Conservation (phyloP, 331 rosid species). For the Telfairia occidentalis region DNA sequence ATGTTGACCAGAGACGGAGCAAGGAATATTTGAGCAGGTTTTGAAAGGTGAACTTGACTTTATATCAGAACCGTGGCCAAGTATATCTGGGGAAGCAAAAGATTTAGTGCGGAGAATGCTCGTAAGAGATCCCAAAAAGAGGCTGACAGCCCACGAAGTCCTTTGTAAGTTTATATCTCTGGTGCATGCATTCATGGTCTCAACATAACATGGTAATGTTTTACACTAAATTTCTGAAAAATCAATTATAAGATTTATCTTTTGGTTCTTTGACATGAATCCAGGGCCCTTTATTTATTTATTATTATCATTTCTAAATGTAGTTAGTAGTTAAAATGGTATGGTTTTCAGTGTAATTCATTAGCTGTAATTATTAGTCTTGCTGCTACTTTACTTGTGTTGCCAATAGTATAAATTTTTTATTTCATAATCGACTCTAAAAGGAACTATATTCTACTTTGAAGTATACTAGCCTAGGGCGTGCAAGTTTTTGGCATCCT, state of each 20-base stretch:
- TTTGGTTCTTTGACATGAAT: background rate
- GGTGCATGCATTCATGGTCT: background rate
- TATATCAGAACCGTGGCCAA: slow-evolving; percentile 92
- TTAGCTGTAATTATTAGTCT: background rate
- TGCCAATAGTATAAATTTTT: background rate
- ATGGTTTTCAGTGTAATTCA: background rate
- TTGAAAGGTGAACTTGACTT: slow-evolving; percentile 87
- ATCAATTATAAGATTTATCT: background rate
- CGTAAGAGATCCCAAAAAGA: slow-evolving; percentile 71
- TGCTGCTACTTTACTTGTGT: background rate
- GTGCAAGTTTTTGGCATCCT: background rate
- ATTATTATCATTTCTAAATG: too few relatives aligned
- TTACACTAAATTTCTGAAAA: background rate
- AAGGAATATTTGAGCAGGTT: slow-evolving; percentile 95
- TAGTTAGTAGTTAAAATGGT: background rate
- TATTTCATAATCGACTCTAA: background rate
- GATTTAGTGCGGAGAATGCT: slow-evolving; percentile 90
- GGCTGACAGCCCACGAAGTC: slow-evolving; percentile 79
- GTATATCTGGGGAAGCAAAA: slow-evolving; percentile 74
- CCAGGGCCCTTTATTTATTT: background rate
- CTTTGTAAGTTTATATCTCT: slow-evolving; percentile 54
- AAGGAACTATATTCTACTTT: background rate
- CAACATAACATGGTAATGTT: background rate
- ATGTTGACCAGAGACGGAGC: slow-evolving; percentile 65
- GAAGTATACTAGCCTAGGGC: background rate